Conservation (phyloP, 257 asterid genomes). For the Solanum microdontum region DNA sequence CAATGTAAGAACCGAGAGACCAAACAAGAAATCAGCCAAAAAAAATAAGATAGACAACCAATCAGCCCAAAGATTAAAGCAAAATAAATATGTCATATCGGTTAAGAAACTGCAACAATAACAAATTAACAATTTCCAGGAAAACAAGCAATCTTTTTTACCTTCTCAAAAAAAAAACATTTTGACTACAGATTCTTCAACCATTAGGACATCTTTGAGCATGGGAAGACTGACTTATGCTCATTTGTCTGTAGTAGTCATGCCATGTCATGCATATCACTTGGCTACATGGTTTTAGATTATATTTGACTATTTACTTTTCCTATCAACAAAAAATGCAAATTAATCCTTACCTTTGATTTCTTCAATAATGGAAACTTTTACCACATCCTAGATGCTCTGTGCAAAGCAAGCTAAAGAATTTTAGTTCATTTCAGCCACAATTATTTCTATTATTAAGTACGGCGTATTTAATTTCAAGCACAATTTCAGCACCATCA, state of each 20-base stretch:
- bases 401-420: neutral
- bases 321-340: neutral
- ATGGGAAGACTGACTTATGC: neutral
- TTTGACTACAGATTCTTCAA: neutral
- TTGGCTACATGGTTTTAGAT: neutral
- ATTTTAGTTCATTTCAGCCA: neutral
- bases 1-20: neutral
- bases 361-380: neutral
- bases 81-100: neutral
- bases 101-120: neutral
- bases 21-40: neutral
- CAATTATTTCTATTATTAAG: neutral
- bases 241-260: neutral
- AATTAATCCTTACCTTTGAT: neutral
- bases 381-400: neutral
- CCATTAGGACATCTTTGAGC: neutral
- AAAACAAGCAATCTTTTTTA: neutral
- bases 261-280: neutral
- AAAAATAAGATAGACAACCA: neutral
- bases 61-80: neutral
- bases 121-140: neutral
- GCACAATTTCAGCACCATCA: neutral
- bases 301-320: neutral
- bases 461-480: neutral
- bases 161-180: neutral